phyloP scores from a whole-genome alignment of 2,329 filamentous ascomycete genomes.

The Aspergillus versicolor region DNA sequence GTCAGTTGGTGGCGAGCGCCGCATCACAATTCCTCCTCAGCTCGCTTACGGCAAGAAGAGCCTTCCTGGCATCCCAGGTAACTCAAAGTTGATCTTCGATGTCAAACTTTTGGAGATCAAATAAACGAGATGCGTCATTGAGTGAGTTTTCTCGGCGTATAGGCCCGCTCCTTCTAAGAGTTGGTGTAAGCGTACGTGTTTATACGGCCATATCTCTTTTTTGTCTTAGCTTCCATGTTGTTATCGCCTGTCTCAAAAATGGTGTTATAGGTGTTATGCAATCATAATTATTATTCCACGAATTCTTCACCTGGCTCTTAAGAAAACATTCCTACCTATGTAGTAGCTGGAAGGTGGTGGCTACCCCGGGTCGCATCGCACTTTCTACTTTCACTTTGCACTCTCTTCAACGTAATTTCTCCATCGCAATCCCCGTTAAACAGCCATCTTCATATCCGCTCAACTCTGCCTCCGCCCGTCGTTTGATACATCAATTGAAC shows the following conservation, averaged over 20 bases:
- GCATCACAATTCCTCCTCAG: constrained; percentile 81
- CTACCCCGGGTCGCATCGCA: neutral
- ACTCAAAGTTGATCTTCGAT: constrained; percentile 91
- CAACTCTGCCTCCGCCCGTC: neutral
- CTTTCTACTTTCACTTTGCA: neutral
- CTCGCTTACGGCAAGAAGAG: constrained; percentile 86
- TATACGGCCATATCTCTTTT: neutral
- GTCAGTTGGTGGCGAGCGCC: constrained; percentile 88
- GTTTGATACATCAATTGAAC: neutral
- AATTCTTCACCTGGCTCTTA: too few relatives aligned
- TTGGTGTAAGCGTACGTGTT: neutral
- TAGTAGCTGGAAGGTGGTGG: neutral
- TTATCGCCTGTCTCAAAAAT: constrained; percentile 16
- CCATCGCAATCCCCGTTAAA: neutral
- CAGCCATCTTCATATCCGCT: neutral
- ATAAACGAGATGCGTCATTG: constrained; percentile 47
- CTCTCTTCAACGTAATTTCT: neutral
- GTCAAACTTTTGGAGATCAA: constrained; percentile 82
- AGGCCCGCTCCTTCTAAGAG: neutral
- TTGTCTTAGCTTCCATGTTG: constrained; percentile 8
- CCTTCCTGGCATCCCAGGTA: constrained; percentile 80
- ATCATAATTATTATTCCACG: neutral
- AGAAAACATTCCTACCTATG: too few relatives aligned
- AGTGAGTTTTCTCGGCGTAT: neutral
- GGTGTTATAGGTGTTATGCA: constrained; percentile 26